phyloP scores from a whole-genome alignment of 345 rosid species.

The Gossypium rotundifolium region DNA sequence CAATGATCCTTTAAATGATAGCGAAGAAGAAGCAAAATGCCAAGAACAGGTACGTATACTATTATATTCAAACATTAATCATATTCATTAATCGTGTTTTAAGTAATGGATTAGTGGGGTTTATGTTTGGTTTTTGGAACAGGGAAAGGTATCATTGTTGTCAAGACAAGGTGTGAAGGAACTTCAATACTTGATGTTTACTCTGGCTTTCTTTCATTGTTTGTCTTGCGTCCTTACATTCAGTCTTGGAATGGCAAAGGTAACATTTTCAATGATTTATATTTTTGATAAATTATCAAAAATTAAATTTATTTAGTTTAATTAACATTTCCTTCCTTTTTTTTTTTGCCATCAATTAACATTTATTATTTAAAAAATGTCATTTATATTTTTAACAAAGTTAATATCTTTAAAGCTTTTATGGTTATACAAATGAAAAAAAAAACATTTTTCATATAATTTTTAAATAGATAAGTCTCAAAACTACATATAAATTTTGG shows the following conservation, averaged over 20 bases:
- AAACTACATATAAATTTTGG: no score
- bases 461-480: no score
- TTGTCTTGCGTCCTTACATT: slow-evolving; percentile 43
- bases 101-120: background rate
- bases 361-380: no score
- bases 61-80: background rate
- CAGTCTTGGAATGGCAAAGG: slow-evolving; percentile 66
- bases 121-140: slow-evolving; percentile 10
- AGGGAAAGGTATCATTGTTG: slow-evolving; percentile 50
- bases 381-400: no score
- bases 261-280: slow-evolving; percentile 2
- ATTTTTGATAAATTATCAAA: no score
- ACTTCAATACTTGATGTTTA: slow-evolving; percentile 49
- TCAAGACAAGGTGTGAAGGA: slow-evolving; percentile 39
- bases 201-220: slow-evolving; percentile 48
- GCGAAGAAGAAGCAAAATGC: slow-evolving; percentile 44
- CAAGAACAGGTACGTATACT: slow-evolving; percentile 25
- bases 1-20: slow-evolving; percentile 14
- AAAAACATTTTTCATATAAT: no score
- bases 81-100: no score
- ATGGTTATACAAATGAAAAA: no score
- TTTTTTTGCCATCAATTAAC: no score
- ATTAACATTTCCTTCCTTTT: no score
- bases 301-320: no score
- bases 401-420: no score